Evolutionary conservation across 345 rosid species (phyloP).

Genomic region (Anacardium occidentale): DNA sequence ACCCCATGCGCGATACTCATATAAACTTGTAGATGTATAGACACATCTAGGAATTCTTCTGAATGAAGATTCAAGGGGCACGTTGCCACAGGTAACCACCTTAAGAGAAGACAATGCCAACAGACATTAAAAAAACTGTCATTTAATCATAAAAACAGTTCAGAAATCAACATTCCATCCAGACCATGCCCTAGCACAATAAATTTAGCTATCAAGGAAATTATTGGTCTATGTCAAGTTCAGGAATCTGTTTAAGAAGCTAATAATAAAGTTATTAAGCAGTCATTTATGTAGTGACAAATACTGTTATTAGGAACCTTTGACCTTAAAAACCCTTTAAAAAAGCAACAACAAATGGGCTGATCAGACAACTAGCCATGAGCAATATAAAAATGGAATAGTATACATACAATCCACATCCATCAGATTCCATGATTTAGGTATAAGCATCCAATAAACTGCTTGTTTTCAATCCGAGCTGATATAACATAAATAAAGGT

Average conservation of each 20-base stretch:
- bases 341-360: neutral
- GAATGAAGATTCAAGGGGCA: conserved; percentile 97
- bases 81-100: conserved; percentile 98
- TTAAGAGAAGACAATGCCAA: conserved; percentile 25
- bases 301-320: neutral
- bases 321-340: neutral
- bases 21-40: conserved; percentile 91
- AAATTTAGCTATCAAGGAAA: conserved; percentile 2
- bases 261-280: neutral
- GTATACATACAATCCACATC: too few relatives aligned
- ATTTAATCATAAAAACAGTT: neutral
- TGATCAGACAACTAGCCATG: neutral
- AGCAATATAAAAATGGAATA: neutral
- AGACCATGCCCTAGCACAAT: neutral
- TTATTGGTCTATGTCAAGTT: neutral
- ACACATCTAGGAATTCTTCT: conserved; percentile 95
- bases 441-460: neutral
- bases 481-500: neutral
- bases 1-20: conserved; percentile 95
- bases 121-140: neutral
- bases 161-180: neutral
- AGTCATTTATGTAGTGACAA: neutral
- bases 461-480: too few relatives aligned
- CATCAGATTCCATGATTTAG: neutral
- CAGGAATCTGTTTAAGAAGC: neutral